Evolutionary conservation across 345 rosid genomes (phyloP).

Genomic region (Syzygium jambos): DNA sequence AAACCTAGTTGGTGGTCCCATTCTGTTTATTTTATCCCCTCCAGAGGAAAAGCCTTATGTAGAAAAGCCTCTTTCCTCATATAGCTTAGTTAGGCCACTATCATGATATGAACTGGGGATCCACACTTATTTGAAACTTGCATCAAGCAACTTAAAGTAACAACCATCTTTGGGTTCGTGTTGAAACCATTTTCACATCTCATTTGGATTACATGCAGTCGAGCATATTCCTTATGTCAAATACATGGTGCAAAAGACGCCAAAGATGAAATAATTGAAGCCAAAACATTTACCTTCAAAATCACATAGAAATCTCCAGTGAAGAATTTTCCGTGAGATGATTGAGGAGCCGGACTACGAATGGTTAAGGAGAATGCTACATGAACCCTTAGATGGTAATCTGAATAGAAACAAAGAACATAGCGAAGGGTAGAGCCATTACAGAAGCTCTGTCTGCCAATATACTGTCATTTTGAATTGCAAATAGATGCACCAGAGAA

Average conservation of each 20-base stretch:
- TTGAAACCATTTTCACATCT: neutral
- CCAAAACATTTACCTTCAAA: constrained; percentile 47
- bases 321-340: constrained; percentile 83
- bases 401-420: neutral
- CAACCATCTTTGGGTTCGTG: neutral
- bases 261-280: neutral
- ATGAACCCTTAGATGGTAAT: neutral
- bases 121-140: neutral
- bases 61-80: neutral
- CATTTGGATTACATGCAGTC: neutral
- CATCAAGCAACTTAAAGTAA: neutral
- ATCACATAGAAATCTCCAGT: constrained; percentile 91
- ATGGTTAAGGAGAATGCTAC: constrained; percentile 37
- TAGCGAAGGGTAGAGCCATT: neutral
- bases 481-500: neutral
- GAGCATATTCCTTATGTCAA: neutral
- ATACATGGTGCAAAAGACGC: neutral
- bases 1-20: neutral
- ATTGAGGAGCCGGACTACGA: constrained; percentile 53
- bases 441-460: neutral
- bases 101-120: neutral
- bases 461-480: neutral
- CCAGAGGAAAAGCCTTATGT: neutral
- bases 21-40: too few species aligned
- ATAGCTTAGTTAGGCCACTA: neutral